Evolutionary conservation across 768 basidiomycete genomes (phyloP).

Genomic region (Infundibulicybe gibba): DNA sequence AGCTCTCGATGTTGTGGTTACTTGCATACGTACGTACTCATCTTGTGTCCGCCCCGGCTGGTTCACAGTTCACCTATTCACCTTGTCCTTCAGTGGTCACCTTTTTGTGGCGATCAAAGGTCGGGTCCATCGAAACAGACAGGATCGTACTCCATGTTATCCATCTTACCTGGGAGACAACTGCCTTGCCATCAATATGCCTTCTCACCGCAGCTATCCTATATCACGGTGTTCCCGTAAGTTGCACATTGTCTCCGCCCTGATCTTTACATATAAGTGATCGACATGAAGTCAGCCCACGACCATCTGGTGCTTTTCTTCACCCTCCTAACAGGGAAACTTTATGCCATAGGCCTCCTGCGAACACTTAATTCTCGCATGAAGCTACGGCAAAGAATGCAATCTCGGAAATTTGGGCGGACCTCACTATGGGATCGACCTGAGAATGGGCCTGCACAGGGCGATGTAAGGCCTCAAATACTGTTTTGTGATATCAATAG

Average conservation of each 20-base stretch:
- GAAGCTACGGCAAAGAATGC: conserved; percentile 30
- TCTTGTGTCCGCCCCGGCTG: not conserved
- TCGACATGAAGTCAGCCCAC: conserved; percentile 14
- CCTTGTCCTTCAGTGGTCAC: conserved; percentile 28
- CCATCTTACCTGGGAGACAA: conserved; percentile 34
- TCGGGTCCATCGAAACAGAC: conserved; percentile 32
- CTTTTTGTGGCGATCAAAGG: conserved; percentile 36
- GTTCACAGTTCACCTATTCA: not conserved
- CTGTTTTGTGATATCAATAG: no score
- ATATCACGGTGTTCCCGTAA: conserved; percentile 31
- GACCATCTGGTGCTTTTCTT: conserved; percentile 46
- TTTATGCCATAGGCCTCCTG: conserved; percentile 39
- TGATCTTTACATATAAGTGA: not conserved
- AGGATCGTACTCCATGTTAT: conserved; percentile 34
- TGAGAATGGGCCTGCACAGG: conserved; percentile 1
- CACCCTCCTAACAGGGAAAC: conserved; percentile 45
- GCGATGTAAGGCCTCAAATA: not conserved
- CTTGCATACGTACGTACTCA: conserved; percentile 29
- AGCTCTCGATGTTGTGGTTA: conserved; percentile 39
- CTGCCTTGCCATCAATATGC: conserved; percentile 28
- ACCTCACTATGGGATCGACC: conserved; percentile 30
- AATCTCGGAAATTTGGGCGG: conserved; percentile 36
- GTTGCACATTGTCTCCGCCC: conserved; percentile 4
- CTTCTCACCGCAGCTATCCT: conserved; percentile 30
- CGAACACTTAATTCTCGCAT: conserved; percentile 33